phyloP scores from a whole-genome alignment of 192 early-diverging fungal species.

The Coemansia sp. region DNA sequence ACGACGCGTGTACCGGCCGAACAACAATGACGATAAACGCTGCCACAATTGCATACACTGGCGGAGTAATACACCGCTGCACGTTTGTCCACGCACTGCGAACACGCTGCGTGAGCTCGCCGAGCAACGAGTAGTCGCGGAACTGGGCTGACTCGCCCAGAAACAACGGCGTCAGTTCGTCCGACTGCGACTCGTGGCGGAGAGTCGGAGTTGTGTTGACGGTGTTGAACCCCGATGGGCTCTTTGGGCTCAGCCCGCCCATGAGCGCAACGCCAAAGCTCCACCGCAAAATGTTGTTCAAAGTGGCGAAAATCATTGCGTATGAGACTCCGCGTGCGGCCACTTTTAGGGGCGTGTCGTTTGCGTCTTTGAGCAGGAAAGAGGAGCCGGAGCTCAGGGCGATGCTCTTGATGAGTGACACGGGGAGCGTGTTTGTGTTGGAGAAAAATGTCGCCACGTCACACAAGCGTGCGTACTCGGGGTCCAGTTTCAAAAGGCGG shows the following conservation, averaged over 20 bases:
- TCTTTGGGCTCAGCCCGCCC: conserved; percentile 37
- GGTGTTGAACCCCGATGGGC: conserved; percentile 34
- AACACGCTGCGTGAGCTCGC: not conserved
- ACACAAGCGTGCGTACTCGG: conserved; percentile 60
- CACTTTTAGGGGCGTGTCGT: conserved; percentile 50
- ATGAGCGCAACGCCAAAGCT: conserved; percentile 69
- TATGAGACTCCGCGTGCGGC: conserved; percentile 68
- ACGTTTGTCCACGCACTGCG: conserved; percentile 7
- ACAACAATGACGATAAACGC: conserved; percentile 66
- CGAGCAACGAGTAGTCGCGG: not conserved
- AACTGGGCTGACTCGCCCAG: conserved; percentile 26
- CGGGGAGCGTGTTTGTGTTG: conserved; percentile 72
- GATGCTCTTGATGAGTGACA: conserved; percentile 66
- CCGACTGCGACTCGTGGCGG: not conserved
- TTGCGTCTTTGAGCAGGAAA: conserved; percentile 45
- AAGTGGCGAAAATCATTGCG: conserved; percentile 74
- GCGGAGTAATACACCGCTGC: conserved; percentile 60
- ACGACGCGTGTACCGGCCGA: conserved; percentile 58
- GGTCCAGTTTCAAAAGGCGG: conserved; percentile 39
- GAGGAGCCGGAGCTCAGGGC: conserved; percentile 47
- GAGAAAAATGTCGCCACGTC: conserved; percentile 64
- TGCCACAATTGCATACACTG: conserved; percentile 65
- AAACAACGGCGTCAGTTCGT: conserved; percentile 37
- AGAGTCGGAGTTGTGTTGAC: conserved; percentile 24
- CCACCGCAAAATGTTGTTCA: conserved; percentile 77